Percentiles rank a stretch among this genome's conserved stretches.
Conservation (phyloP, 2,329 filamentous ascomycete species). For the Penicillium sp. region DNA sequence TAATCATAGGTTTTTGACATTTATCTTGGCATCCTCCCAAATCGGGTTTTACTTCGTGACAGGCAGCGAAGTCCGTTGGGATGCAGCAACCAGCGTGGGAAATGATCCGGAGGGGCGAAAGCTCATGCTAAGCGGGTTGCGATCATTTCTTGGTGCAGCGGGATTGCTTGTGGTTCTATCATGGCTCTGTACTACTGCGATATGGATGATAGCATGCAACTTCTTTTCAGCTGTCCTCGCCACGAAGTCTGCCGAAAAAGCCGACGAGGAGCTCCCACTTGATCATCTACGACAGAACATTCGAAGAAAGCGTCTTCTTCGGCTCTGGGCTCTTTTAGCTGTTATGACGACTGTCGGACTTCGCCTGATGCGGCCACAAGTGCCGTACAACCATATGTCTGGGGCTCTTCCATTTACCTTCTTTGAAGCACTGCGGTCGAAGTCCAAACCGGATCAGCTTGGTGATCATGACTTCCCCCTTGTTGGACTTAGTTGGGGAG, state of each 20-base stretch:
- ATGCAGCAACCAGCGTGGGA: slow-evolving; percentile 28
- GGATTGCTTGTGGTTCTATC: slow-evolving; percentile 19
- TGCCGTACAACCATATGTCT: slow-evolving; percentile 33
- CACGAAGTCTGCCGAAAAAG: slow-evolving; percentile 9
- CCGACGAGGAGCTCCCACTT: slow-evolving; percentile 14
- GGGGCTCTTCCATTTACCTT: slow-evolving; percentile 30
- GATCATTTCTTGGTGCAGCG: slow-evolving; percentile 24
- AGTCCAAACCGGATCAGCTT: background rate
- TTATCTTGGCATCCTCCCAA: slow-evolving; percentile 27
- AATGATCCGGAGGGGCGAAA: slow-evolving; percentile 30
- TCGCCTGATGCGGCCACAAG: slow-evolving; percentile 24
- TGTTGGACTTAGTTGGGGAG: slow-evolving; percentile 23
- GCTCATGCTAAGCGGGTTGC: slow-evolving; percentile 30
- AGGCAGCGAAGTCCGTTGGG: slow-evolving; percentile 32
- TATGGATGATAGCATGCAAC: slow-evolving; percentile 18
- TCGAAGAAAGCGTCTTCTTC: background rate
- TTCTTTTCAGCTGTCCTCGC: slow-evolving; percentile 25
- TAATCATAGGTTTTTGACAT: slow-evolving; percentile 19
- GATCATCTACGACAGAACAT: slow-evolving; percentile 1
- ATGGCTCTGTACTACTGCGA: slow-evolving; percentile 20
- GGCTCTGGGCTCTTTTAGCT: slow-evolving; percentile 20
- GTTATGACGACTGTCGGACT: slow-evolving; percentile 13
- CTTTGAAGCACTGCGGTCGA: slow-evolving; percentile 16
- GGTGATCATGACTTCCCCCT: slow-evolving; percentile 25
- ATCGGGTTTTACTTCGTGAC: slow-evolving; percentile 34